Conservation (phyloP, 2,329 filamentous ascomycete species). For the Lachnellula hyalina region DNA sequence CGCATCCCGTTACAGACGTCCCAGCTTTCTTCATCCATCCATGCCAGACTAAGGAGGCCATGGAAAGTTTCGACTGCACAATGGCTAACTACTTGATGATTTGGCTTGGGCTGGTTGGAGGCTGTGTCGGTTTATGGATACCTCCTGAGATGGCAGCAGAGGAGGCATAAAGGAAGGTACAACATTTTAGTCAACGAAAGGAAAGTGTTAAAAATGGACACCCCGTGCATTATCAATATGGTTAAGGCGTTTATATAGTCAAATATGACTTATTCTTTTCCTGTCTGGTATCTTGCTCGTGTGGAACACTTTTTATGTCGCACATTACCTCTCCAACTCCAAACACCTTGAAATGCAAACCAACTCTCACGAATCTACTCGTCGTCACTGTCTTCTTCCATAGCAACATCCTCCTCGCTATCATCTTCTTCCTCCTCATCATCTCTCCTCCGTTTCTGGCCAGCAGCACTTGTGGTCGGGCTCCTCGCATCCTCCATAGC, state of each 20-base stretch:
- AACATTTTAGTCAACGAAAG: no score
- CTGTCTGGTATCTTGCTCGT: slow-evolving; percentile 8
- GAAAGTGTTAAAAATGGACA: no score
- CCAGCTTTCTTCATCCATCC: slow-evolving; percentile 91
- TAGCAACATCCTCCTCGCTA: slow-evolving; percentile 62
- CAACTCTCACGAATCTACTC: slow-evolving; percentile 15
- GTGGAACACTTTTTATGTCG: not conserved
- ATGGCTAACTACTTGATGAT: slow-evolving; percentile 71
- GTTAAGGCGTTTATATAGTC: not conserved
- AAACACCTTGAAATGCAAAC: slow-evolving; percentile 21
- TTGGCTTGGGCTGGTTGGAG: slow-evolving; percentile 86
- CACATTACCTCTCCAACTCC: slow-evolving; percentile 13
- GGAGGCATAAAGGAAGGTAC: not conserved
- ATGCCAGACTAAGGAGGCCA: slow-evolving; percentile 78
- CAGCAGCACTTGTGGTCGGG: slow-evolving; percentile 46
- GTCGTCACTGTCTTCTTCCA: slow-evolving; percentile 53
- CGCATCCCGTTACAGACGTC: slow-evolving; percentile 70
- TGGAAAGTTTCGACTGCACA: slow-evolving; percentile 57
- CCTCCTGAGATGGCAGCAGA: slow-evolving; percentile 58
- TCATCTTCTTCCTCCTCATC: slow-evolving; percentile 63
- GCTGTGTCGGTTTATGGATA: slow-evolving; percentile 71
- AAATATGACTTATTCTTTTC: not conserved
- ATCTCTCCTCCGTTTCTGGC: slow-evolving; percentile 67
- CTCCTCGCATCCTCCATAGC: slow-evolving; percentile 46
- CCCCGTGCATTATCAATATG: not conserved